Evolutionary conservation across 1,284 basidiomycete species (phyloP).

Genomic region (Leccinum fuscescens): DNA sequence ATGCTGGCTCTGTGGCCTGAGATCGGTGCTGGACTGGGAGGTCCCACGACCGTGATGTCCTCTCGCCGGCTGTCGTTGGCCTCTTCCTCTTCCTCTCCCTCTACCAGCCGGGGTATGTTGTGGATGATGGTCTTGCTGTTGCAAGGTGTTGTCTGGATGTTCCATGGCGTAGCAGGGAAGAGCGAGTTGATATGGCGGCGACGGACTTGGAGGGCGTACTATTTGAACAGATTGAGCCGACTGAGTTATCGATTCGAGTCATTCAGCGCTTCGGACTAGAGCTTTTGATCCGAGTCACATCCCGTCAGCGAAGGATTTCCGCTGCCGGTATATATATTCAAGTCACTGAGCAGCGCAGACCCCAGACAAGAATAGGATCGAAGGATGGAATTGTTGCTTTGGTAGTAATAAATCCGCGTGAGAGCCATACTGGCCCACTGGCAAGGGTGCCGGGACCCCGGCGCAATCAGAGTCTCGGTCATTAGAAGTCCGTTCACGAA

Average conservation of each 20-base stretch:
- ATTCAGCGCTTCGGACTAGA: too few relatives aligned
- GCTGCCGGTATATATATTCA: too few relatives aligned
- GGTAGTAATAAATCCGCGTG: too few relatives aligned
- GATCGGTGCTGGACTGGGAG: neutral
- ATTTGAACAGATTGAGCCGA: neutral
- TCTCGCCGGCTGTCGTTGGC: neutral
- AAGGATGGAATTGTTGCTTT: too few relatives aligned
- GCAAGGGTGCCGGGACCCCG: too few relatives aligned
- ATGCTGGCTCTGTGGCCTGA: neutral
- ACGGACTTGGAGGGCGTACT: neutral
- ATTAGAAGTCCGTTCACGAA: too few relatives aligned
- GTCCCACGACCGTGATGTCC: neutral
- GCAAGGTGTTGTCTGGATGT: neutral
- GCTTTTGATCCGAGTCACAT: too few relatives aligned
- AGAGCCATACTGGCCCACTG: too few relatives aligned
- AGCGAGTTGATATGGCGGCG: neutral
- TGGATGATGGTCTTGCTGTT: neutral
- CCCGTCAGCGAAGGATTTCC: too few relatives aligned
- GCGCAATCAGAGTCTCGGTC: too few relatives aligned
- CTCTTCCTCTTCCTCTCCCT: neutral
- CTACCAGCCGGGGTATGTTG: constrained; percentile 1
- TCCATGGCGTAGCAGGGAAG: constrained; percentile 11
- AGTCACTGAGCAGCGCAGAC: too few relatives aligned
- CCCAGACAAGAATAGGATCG: too few relatives aligned
- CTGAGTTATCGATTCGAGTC: neutral